A percentile compares a stretch with the other conserved stretches of the same genome.
Conservation (phyloP, 495 filamentous ascomycete genomes). For the Xylaria sp. region DNA sequence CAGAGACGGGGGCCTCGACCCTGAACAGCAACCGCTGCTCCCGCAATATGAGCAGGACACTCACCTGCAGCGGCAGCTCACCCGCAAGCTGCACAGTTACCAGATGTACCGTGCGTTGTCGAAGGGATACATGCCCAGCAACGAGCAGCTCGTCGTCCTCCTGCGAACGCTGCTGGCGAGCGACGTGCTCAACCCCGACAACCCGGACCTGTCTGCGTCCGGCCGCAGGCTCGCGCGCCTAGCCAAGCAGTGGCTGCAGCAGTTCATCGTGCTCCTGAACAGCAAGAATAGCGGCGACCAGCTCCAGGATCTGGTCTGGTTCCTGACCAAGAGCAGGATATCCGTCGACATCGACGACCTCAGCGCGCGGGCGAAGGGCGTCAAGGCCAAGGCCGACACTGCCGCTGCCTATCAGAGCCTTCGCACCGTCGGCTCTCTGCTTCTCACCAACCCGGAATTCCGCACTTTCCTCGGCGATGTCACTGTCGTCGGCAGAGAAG, state of each 20-base stretch:
- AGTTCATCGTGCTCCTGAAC: conserved; percentile 77
- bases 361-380: conserved; percentile 64
- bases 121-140: conserved; percentile 91
- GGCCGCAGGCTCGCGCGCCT: conserved; percentile 77
- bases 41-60: conserved; percentile 88
- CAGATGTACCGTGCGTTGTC: conserved; percentile 86
- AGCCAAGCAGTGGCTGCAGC: conserved; percentile 70
- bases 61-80: conserved; percentile 72
- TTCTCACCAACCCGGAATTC: conserved; percentile 90
- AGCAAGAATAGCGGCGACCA: conserved; percentile 87
- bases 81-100: conserved; percentile 89
- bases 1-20: conserved; percentile 35
- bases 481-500: conserved; percentile 76
- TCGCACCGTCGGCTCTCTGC: conserved; percentile 79
- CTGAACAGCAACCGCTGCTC: conserved; percentile 77
- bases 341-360: conserved; percentile 73
- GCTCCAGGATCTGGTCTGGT: conserved; percentile 93
- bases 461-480: conserved; percentile 86
- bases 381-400: conserved; percentile 77
- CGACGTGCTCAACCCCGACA: conserved; percentile 78
- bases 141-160: conserved; percentile 82
- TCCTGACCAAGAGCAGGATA: conserved; percentile 71
- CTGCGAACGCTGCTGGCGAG: conserved; percentile 79
- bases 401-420: conserved; percentile 84
- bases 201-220: conserved; percentile 76